phyloP scores from a whole-genome alignment of 257 asterid genomes.

The Plantago ovata region DNA sequence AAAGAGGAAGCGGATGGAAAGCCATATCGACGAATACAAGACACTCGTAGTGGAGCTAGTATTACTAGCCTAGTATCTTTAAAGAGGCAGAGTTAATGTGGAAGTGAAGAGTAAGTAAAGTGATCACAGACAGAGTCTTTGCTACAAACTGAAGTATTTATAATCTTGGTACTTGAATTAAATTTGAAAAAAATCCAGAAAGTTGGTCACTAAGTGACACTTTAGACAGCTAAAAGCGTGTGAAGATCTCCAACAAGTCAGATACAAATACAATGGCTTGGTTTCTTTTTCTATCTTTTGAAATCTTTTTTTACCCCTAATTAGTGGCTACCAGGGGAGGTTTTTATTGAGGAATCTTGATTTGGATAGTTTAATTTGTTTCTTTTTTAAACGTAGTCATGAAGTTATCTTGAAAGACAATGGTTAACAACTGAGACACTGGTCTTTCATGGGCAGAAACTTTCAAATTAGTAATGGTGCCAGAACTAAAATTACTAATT shows the following conservation, averaged over 20 bases:
- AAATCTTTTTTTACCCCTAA: conserved; percentile 10
- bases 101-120: conserved; percentile 9
- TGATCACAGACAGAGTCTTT: not conserved
- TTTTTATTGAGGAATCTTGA: conserved; percentile 16
- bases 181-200: not conserved
- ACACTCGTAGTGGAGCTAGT: not conserved
- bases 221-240: not conserved
- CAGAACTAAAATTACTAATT: no score
- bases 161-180: not conserved
- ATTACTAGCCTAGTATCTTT: no score
- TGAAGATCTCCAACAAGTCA: not conserved
- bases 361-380: not conserved
- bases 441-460: conserved; percentile 4
- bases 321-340: conserved; percentile 23
- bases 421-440: conserved; percentile 18
- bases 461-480: no score
- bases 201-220: not conserved
- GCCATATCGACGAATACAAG: conserved; percentile 20
- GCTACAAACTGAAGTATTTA: not conserved
- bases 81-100: not conserved
- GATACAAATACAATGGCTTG: no score
- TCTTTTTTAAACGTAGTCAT: not conserved
- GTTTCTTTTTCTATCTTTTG: no score
- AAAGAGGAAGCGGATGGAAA: conserved; percentile 4
- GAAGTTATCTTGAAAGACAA: conserved; percentile 13